These are phyloP conservation scores for Mortierella sp. DNA, from an alignment of 371 early-diverging fungal genomes.

Conservation along the genomic window DNA sequence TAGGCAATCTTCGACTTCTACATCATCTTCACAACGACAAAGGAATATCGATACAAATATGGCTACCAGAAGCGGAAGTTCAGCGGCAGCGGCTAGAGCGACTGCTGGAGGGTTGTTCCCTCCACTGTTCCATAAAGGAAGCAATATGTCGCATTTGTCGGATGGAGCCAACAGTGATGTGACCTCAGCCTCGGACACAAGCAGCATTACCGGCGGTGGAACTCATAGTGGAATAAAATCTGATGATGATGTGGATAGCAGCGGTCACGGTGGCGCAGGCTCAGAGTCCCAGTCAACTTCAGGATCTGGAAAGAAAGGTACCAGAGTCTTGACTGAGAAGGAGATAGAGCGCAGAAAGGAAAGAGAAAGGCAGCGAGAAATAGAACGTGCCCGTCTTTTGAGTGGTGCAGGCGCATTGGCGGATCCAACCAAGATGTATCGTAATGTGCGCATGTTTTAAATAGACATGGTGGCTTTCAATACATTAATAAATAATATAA, in stretches of 20 bases:
- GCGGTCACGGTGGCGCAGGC: not conserved
- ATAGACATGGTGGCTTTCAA: too few relatives aligned
- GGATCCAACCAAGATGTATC: conserved; percentile 53
- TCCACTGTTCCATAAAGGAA: conserved; percentile 29
- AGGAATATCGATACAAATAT: conserved; percentile 23
- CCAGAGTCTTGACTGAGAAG: conserved; percentile 22
- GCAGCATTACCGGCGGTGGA: conserved; percentile 17
- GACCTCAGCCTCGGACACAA: conserved; percentile 35
- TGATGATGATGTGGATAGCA: conserved; percentile 2
- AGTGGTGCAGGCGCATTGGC: conserved; percentile 33
- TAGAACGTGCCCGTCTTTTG: conserved; percentile 30
- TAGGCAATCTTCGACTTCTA: conserved; percentile 3
- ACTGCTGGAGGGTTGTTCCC: conserved; percentile 32
- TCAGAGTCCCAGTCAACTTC: not conserved
- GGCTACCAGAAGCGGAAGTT: conserved; percentile 1
- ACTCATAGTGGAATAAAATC: not conserved
- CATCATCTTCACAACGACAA: not conserved
- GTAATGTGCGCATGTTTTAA: conserved; percentile 52
- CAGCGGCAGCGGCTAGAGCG: conserved; percentile 26
- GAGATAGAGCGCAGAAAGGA: conserved; percentile 34
- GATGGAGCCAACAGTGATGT: conserved; percentile 42
- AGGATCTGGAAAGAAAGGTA: conserved; percentile 5
- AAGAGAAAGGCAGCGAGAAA: conserved; percentile 31
- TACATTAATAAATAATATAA: too few relatives aligned
- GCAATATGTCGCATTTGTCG: conserved; percentile 26